These are phyloP conservation scores for Cercospora sp. DNA, from an alignment of 2,329 filamentous ascomycete species.

Conservation along the genomic window DNA sequence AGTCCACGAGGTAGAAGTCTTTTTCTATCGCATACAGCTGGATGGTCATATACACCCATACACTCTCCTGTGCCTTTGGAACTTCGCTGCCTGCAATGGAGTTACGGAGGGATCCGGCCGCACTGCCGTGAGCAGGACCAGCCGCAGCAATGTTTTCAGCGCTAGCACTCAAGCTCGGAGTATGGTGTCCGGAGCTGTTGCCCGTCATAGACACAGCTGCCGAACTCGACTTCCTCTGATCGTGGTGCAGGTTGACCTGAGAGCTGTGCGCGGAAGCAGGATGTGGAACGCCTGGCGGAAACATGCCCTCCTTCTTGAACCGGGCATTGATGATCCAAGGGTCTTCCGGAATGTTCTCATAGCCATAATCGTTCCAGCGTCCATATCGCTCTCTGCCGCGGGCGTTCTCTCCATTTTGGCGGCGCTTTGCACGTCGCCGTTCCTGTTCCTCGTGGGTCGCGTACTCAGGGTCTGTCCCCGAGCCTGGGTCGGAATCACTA, in stretches of 20 bases:
- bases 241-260: constrained; percentile 47
- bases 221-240: constrained; percentile 28
- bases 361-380: constrained; percentile 59
- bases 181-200: constrained; percentile 21
- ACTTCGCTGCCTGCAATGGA: constrained; percentile 17
- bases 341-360: constrained; percentile 79
- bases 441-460: constrained; percentile 41
- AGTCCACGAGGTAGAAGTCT: constrained; percentile 93
- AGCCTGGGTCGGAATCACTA: constrained; percentile 42
- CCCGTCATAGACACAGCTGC: constrained; percentile 30
- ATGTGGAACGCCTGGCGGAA: constrained; percentile 52
- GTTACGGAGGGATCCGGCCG: constrained; percentile 14
- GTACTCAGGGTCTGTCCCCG: constrained; percentile 43
- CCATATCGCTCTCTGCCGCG: constrained; percentile 47
- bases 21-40: constrained; percentile 94
- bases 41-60: constrained; percentile 94
- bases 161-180: constrained; percentile 29
- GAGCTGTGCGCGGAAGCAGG: constrained; percentile 54
- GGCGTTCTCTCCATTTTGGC: constrained; percentile 20
- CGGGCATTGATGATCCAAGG: constrained; percentile 93
- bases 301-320: constrained; percentile 80
- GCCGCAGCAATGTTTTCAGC: constrained; percentile 35
- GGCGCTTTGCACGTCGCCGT: constrained; percentile 31
- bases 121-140: constrained; percentile 15
- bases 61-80: constrained; percentile 60